Evolutionary conservation across 441 rosid genomes (phyloP).

Genomic region (Erysimum cheiri): DNA sequence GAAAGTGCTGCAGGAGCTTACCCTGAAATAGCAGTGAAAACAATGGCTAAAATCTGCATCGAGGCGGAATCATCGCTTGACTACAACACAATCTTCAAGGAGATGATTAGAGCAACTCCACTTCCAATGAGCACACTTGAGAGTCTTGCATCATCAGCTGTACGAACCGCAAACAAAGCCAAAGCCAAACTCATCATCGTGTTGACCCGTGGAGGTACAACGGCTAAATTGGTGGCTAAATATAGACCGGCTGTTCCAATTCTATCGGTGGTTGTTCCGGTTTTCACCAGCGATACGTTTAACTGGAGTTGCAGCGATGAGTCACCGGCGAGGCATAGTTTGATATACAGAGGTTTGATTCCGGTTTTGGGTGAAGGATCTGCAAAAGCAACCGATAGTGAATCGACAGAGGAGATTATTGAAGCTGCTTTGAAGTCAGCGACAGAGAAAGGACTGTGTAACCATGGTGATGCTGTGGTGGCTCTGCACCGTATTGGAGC

Average conservation of each 20-base stretch:
- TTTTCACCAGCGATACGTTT: conserved; percentile 81
- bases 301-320: conserved; percentile 92
- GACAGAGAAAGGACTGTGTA: conserved; percentile 61
- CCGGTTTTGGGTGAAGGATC: conserved; percentile 89
- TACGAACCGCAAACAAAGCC: conserved; percentile 88
- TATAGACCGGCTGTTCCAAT: conserved; percentile 96
- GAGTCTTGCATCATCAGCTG: conserved; percentile 94
- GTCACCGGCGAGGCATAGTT: conserved; percentile 88
- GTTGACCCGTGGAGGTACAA: conserved; percentile 88
- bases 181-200: conserved; percentile 85
- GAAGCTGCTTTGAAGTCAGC: conserved; percentile 81
- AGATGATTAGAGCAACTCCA: conserved; percentile 83
- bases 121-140: conserved; percentile 97
- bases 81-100: conserved; percentile 80
- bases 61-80: conserved; percentile 95
- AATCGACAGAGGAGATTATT: conserved; percentile 79
- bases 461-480: conserved; percentile 76
- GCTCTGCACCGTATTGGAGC: conserved; percentile 89
- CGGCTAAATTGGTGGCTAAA: conserved; percentile 92
- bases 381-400: conserved; percentile 88
- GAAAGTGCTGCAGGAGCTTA: conserved; percentile 95
- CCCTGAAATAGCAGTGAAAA: conserved; percentile 89
- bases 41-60: conserved; percentile 81
- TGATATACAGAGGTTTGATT: conserved; percentile 78
- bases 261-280: conserved; percentile 86